Base-by-base conservation (phyloP, 2,329 filamentous ascomycete species). In the Tricladium varicosporioides region DNA sequence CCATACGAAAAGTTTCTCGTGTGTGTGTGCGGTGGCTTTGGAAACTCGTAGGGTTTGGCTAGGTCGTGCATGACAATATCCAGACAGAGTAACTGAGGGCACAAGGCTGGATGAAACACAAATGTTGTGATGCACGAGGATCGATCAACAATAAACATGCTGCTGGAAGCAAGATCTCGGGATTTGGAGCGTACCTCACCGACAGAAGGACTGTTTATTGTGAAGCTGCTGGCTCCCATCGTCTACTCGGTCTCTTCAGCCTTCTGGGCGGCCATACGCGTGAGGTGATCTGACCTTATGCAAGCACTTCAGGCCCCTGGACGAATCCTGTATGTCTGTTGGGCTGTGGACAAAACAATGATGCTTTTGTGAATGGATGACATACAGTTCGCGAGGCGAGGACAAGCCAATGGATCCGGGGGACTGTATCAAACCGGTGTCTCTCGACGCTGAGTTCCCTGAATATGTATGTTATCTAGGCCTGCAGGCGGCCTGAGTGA, bases 31-130 rank as follows among this genome's bases (percentile, higher is more conserved):
- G 32, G 15, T 11, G 7, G 10, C 32, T 51, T n/a, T 16, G n/a
- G 22, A 10, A 18, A 11, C 33, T 51, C 14, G 48, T 22, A 16
- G 42, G 36, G 31, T 10, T 15, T 27, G 22, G 44, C n/a, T 13
- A 16, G n/a, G 18, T n/a, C 15, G n/a, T n/a, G 31, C 22, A 49
- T 49, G 27, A 49, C n/a, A 27, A 49, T 49, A 32, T 32, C 16
- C 18, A 27, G 22, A 48, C 11, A 18, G 11, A n/a, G 15, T 15
- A 46, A n/a, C 15, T 2, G 13, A 10, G 43, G 14, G 15, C 18
- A 22, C 43, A 46, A 46, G 43, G 43, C 43, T 46, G 15, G 43
- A 46, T 46, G 43, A 46, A 46, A 46, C 43, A 46, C 43, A 46
- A 46, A 46, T 46, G 43, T 46, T 22, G 43, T 22, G 43, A 16